These are phyloP conservation scores for Kwoniella mangroviensis DNA, from an alignment of 768 basidiomycete species.

Conservation along the genomic window DNA sequence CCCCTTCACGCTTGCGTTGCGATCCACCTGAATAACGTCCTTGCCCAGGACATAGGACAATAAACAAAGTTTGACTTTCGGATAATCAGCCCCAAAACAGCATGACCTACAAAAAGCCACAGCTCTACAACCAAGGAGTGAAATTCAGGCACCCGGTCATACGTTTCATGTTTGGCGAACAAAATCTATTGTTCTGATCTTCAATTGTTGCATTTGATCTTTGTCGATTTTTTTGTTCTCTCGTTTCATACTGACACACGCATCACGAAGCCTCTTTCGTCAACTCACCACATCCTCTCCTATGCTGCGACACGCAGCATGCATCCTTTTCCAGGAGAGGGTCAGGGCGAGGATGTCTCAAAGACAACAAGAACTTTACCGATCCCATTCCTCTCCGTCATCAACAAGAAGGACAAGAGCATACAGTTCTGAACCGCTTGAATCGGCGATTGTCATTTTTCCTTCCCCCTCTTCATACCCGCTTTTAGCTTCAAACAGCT, in stretches of 20 bases:
- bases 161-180: slow-evolving; percentile 2
- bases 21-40: background rate
- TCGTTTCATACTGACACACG: slow-evolving; percentile 2
- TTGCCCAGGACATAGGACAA: background rate
- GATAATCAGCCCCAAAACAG: background rate
- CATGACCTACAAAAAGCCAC: background rate
- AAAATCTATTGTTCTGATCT: slow-evolving; percentile 6
- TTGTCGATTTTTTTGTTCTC: slow-evolving; percentile 2
- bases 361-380: background rate
- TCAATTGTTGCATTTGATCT: background rate
- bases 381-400: background rate
- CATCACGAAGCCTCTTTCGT: background rate
- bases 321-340: background rate
- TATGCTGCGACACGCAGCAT: background rate
- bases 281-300: background rate
- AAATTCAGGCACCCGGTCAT: slow-evolving; percentile 14
- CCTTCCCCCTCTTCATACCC: background rate
- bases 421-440: background rate
- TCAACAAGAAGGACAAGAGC: background rate
- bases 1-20: background rate
- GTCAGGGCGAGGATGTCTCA: background rate
- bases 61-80: background rate
- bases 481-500: background rate
- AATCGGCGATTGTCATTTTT: background rate
- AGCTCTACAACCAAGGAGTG: background rate